Conservation (phyloP, 1,284 basidiomycete species). For the Fomitopsis palustris region DNA sequence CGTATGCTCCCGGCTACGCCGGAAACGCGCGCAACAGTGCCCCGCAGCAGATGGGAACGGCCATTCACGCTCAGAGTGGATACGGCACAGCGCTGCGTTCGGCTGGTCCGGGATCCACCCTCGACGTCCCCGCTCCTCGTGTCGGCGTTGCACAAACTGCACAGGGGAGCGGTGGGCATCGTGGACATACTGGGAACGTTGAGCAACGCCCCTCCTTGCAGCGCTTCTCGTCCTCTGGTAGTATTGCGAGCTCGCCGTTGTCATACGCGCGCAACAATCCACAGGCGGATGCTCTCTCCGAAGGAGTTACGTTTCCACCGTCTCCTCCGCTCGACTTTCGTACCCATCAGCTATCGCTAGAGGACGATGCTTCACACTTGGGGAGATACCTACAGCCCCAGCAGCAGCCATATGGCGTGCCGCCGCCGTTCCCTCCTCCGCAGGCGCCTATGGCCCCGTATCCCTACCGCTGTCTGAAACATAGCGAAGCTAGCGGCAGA, state of each 20-base stretch:
- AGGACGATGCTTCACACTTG: neutral
- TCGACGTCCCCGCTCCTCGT: constrained; percentile 22
- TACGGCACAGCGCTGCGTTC: constrained; percentile 3
- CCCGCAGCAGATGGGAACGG: neutral
- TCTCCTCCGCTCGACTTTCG: neutral
- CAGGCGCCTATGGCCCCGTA: constrained; percentile 21
- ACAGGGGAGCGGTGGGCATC: no score
- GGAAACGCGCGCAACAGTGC: constrained; percentile 6
- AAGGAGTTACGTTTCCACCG: neutral
- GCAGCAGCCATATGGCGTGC: neutral
- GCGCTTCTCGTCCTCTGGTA: constrained; percentile 12
- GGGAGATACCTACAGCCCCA: neutral
- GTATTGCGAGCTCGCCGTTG: neutral
- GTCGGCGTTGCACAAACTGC: constrained; percentile 28
- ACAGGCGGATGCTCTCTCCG: neutral
- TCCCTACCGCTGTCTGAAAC: constrained; percentile 45
- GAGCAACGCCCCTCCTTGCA: constrained; percentile 28
- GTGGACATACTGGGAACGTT: constrained; percentile 13
- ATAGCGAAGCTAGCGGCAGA: constrained; percentile 37
- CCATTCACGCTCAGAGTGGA: neutral
- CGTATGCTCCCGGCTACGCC: constrained; percentile 10
- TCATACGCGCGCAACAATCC: neutral
- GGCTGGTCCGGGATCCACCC: constrained; percentile 18
- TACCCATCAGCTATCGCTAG: neutral
- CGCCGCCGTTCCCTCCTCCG: neutral